phyloP scores from a whole-genome alignment of 805 yeast species.

The Candida yuanshanica region DNA sequence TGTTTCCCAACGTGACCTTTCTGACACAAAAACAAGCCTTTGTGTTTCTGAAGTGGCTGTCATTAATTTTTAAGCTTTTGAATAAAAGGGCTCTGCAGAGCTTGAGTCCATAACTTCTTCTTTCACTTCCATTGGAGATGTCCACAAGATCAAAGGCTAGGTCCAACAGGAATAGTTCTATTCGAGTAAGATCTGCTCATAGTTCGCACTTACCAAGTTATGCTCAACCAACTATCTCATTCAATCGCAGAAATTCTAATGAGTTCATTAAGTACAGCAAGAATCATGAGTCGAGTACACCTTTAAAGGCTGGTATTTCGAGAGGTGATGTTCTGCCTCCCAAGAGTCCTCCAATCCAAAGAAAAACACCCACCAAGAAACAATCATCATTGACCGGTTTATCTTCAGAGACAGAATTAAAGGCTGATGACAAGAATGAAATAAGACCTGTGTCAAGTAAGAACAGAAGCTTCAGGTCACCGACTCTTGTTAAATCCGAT shows the following conservation, averaged over 20 bases:
- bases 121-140: background rate
- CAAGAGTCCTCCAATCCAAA: background rate
- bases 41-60: too few relatives aligned
- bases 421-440: background rate
- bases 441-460: background rate
- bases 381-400: background rate
- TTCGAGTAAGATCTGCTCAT: background rate
- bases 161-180: background rate
- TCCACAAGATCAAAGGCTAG: background rate
- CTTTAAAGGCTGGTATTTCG: slow-evolving; percentile 5
- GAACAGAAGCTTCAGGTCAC: background rate
- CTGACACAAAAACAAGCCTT: background rate
- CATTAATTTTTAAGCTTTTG: too few relatives aligned
- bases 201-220: slow-evolving; percentile 12
- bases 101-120: too few relatives aligned
- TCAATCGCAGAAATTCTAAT: slow-evolving; percentile 1
- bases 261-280: background rate
- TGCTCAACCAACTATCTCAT: slow-evolving; percentile 21
- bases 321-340: background rate
- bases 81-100: too few relatives aligned
- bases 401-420: background rate
- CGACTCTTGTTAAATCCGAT: background rate
- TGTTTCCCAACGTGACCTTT: background rate
- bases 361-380: background rate
- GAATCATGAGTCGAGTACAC: background rate